Conservation (phyloP, 352 stramenopile species). For the Globisporangium canariense region DNA sequence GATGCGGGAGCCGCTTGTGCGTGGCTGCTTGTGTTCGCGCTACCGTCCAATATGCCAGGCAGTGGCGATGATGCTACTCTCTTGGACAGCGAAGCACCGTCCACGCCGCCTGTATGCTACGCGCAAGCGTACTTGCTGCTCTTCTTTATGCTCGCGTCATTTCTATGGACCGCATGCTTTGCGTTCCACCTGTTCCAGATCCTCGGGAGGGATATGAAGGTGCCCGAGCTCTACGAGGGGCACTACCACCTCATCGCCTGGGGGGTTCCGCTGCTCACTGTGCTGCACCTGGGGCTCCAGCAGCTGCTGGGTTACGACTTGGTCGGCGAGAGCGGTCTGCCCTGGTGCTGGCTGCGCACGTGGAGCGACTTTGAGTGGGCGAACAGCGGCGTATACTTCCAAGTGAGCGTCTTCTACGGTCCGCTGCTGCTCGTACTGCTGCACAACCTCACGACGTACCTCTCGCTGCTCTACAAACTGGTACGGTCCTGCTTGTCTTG, state of each 20-base stretch:
- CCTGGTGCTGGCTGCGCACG: slow-evolving; percentile 77
- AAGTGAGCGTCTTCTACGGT: slow-evolving; percentile 60
- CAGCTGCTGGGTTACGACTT: slow-evolving; percentile 38
- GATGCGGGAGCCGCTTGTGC: slow-evolving; percentile 41
- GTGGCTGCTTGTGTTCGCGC: slow-evolving; percentile 52
- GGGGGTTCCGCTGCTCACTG: slow-evolving; percentile 46
- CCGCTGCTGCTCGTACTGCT: slow-evolving; percentile 47
- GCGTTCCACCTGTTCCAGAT: slow-evolving; percentile 76
- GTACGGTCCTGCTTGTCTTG: slow-evolving; percentile 19
- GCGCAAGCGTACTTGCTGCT: slow-evolving; percentile 56
- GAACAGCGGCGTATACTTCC: slow-evolving; percentile 42
- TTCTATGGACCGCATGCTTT: slow-evolving; percentile 73
- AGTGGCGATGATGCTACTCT: neutral
- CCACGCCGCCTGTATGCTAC: slow-evolving; percentile 1
- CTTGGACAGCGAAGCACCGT: neutral
- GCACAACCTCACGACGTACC: slow-evolving; percentile 62
- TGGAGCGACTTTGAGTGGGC: slow-evolving; percentile 63
- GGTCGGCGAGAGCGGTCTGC: slow-evolving; percentile 56
- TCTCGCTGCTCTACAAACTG: slow-evolving; percentile 55
- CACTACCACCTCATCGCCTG: slow-evolving; percentile 70
- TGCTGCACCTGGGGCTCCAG: slow-evolving; percentile 48
- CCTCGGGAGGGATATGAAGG: slow-evolving; percentile 40
- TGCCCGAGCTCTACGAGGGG: slow-evolving; percentile 60
- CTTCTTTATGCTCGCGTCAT: slow-evolving; percentile 68
- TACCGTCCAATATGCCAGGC: slow-evolving; percentile 19